Conservation (phyloP, 257 asterid genomes). For the Fraxinus pennsylvanica region DNA sequence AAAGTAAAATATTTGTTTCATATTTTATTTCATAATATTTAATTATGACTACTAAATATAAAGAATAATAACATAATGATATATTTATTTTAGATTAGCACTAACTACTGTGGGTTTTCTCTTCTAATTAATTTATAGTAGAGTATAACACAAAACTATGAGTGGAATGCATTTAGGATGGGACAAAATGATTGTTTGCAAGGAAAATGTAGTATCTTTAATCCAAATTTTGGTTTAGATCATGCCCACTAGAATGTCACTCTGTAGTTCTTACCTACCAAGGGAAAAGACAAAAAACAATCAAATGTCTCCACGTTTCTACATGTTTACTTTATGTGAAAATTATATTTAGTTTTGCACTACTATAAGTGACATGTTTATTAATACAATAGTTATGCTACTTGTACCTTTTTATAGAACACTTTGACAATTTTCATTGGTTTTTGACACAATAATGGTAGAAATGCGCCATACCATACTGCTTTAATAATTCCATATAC, state of each 20-base stretch:
- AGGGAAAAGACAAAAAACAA: conserved; percentile 28
- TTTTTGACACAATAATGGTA: no score
- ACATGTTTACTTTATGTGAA: neutral
- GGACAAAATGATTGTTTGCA: neutral
- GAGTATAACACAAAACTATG: neutral
- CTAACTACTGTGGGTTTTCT: neutral
- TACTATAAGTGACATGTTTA: no score
- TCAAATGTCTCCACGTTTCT: conserved; percentile 32
- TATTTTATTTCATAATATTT: no score
- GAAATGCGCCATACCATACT: no score
- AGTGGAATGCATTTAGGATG: neutral
- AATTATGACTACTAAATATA: no score
- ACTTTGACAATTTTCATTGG: no score
- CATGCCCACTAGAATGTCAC: neutral
- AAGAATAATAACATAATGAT: no score
- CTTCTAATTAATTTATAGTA: neutral
- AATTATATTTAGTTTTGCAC: neutral
- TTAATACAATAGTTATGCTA: no score
- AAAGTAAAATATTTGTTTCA: no score
- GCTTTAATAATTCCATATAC: no score
- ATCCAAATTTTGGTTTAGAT: neutral
- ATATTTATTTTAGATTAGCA: neutral
- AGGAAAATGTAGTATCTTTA: neutral
- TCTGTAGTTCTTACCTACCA: neutral
- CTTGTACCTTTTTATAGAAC: no score